Base-by-base conservation (phyloP, 176 grass and related monocot genomes). In the Cenchrus fungigraminus region DNA sequence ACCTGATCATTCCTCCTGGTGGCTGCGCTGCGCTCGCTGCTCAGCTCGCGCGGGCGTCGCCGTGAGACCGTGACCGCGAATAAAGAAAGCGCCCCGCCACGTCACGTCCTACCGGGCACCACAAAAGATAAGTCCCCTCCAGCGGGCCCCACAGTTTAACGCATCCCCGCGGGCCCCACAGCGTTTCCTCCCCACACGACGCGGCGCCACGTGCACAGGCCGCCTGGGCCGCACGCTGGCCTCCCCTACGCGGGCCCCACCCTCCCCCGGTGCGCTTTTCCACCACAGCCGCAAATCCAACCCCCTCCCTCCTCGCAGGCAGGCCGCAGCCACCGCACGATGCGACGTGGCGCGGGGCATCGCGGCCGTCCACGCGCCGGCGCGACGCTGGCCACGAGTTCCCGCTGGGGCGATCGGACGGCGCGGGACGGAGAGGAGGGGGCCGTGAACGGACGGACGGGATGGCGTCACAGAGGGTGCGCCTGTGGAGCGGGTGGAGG, bases 181-280 rank as follows among this genome's bases (percentile, higher is more conserved):
- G n/a, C 0, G 8, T 25, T 34, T 4, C 15, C 22, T 70, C 59
- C n/a, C 46, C 22, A 20, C 47, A 0, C 22, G 22, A 0, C 28
- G 4, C 20, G 8, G 31, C 58, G 68, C 86, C 78, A 68, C 66
- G 82, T 81, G 77, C 42, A 9, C 12, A 40, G 37, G 3, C 3
- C 37, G 37, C 37, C 13, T 12, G 20, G 85, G 52, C 46, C 20
- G 47, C 42, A 2, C 8, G 47, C 47, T 6, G 37, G 44, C 44
- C 1, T 11, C 6, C 12, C 37, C 4, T 25, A 12, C 50, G 61
- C 6, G 84, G 90, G 55, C 0, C 90, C 91, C 88, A 73, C 80
- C 9, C 6, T 4, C 2, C 8, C 8, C 14, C 46, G 58, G n/a
- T 72, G 86, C 88, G 86, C 90, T 95, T 95, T 95, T 91, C 83